phyloP scores from a whole-genome alignment of 2,329 filamentous ascomycete species.

The Malbranchea zuffiana region DNA sequence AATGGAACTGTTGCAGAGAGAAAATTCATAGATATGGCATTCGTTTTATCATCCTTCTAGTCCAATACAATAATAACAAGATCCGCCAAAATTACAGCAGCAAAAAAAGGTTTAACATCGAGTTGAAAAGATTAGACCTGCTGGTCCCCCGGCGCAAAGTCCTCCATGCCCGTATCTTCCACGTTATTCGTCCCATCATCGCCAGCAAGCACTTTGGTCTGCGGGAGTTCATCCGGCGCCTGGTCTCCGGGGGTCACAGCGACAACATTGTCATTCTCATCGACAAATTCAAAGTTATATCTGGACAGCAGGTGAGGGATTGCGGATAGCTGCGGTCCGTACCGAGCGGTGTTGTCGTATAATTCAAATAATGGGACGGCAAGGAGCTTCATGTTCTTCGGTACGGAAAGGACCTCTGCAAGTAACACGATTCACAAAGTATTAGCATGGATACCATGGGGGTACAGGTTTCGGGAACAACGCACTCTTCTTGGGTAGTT shows the following conservation, averaged over 20 bases:
- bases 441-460: neutral
- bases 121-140: too few relatives aligned
- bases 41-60: too few relatives aligned
- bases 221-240: constrained; percentile 43
- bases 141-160: constrained; percentile 14
- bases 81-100: too few relatives aligned
- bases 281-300: constrained; percentile 96
- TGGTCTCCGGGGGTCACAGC: constrained; percentile 68
- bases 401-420: constrained; percentile 83
- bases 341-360: constrained; percentile 91
- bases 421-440: constrained; percentile 1
- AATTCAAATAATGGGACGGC: constrained; percentile 95
- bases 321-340: constrained; percentile 89
- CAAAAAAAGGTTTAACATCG: too few relatives aligned
- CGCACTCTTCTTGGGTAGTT: constrained; percentile 80
- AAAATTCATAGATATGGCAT: too few relatives aligned
- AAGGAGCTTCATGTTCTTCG: constrained; percentile 99
- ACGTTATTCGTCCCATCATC: constrained; percentile 20
- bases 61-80: too few relatives aligned
- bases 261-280: constrained; percentile 81
- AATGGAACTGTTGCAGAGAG: too few relatives aligned
- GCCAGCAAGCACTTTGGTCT: constrained; percentile 55
- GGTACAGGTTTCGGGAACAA: constrained; percentile 22
- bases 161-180: constrained; percentile 16
- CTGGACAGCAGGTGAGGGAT: constrained; percentile 89